phyloP scores from a whole-genome alignment of 2,329 filamentous ascomycete species.

The Talaromyces sp. region DNA sequence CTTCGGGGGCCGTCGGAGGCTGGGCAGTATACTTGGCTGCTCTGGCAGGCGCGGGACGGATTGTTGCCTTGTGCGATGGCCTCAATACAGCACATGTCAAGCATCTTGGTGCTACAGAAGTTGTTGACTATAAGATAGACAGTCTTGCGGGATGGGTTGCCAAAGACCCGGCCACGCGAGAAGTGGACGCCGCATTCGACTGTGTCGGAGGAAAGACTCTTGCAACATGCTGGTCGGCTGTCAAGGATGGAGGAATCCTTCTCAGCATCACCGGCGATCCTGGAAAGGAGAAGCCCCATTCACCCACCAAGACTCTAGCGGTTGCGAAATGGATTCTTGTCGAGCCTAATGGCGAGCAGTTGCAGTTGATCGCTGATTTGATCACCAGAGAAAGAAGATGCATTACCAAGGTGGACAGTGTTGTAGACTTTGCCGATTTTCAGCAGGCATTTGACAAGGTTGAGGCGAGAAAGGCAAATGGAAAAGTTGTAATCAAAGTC shows the following conservation, averaged over 20 bases:
- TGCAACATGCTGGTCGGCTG: constrained; percentile 7
- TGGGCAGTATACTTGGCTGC: constrained; percentile 12
- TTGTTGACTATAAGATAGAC: constrained; percentile 6
- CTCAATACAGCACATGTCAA: constrained; percentile 4
- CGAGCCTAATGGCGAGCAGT: constrained; percentile 1
- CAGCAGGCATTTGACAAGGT: constrained; percentile 15
- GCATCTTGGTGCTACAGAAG: constrained; percentile 8
- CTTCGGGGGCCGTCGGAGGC: constrained; percentile 8
- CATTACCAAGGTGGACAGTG: constrained; percentile 9
- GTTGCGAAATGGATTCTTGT: constrained; percentile 11
- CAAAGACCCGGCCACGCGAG: not conserved
- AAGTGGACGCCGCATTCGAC: constrained; percentile 10
- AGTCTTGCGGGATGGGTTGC: not conserved
- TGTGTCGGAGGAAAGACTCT: constrained; percentile 14
- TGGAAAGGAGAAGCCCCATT: constrained; percentile 1
- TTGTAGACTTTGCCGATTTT: constrained; percentile 11
- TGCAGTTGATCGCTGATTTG: constrained; percentile 3
- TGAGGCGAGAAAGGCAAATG: constrained; percentile 8
- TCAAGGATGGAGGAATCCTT: constrained; percentile 10
- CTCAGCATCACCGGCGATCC: constrained; percentile 13
- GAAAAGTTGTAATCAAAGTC: constrained; percentile 13
- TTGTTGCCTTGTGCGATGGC: constrained; percentile 5
- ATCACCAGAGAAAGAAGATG: constrained; percentile 6
- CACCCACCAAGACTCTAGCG: not conserved
- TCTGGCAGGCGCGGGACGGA: constrained; percentile 10